Evolutionary conservation across 257 asterid species (phyloP).

Genomic region (Dorcoceras hygrometricum): DNA sequence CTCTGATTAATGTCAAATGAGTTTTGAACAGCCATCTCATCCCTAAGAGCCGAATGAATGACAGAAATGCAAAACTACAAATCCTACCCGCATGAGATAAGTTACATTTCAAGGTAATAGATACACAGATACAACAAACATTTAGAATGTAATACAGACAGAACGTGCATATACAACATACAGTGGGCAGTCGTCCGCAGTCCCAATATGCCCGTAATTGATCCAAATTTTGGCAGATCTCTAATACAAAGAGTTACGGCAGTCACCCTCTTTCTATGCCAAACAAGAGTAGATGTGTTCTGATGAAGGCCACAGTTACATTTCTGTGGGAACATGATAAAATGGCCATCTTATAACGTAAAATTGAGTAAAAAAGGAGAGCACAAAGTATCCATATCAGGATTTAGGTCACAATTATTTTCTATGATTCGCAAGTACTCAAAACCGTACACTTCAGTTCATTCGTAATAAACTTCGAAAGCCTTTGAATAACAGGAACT

Average conservation of each 20-base stretch:
- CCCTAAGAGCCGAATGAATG: constrained; percentile 7
- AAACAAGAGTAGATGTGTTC: constrained; percentile 18
- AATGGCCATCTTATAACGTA: constrained; percentile 14
- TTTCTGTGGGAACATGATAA: constrained; percentile 34
- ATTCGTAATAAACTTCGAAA: constrained; percentile 3
- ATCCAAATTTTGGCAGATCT: constrained; percentile 28
- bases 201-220: constrained; percentile 15
- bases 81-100: neutral
- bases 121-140: constrained; percentile 24
- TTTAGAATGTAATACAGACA: constrained; percentile 23
- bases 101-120: neutral
- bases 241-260: constrained; percentile 24
- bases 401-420: neutral
- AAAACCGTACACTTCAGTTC: constrained; percentile 2
- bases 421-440: neutral
- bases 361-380: constrained; percentile 2
- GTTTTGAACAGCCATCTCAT: constrained; percentile 6
- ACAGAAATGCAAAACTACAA: neutral
- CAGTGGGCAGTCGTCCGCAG: neutral
- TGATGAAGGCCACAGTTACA: constrained; percentile 24
- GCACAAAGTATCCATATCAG: constrained; percentile 3
- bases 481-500: neutral
- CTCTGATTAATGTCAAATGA: neutral
- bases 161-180: constrained; percentile 28
- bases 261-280: constrained; percentile 29